phyloP scores from a whole-genome alignment of 2,329 filamentous ascomycete species.

The Stemphylium vesicarium region DNA sequence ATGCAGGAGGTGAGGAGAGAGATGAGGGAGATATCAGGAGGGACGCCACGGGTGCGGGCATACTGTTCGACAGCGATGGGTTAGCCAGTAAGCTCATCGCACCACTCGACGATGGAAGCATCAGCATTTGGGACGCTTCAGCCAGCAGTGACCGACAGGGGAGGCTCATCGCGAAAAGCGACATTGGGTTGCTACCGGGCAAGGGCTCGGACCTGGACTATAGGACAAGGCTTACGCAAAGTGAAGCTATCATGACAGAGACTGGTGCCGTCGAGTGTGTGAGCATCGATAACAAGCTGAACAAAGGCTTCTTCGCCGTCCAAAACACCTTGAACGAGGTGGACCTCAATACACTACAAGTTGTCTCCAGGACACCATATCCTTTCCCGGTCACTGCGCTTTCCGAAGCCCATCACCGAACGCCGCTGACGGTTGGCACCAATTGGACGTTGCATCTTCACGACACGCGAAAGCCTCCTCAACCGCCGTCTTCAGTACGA shows the following conservation, averaged over 20 bases:
- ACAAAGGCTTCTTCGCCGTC: constrained; percentile 80
- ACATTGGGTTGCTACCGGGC: constrained; percentile 70
- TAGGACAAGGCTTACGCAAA: constrained; percentile 53
- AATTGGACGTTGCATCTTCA: constrained; percentile 81
- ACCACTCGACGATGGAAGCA: constrained; percentile 82
- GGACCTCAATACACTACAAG: constrained; percentile 74
- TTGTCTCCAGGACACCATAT: constrained; percentile 73
- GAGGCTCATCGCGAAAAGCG: constrained; percentile 69
- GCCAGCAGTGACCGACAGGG: constrained; percentile 64
- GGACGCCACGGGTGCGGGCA: constrained; percentile 75
- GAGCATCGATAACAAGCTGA: constrained; percentile 71
- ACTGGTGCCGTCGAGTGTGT: constrained; percentile 80
- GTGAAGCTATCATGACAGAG: constrained; percentile 68
- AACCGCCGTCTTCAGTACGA: constrained; percentile 19
- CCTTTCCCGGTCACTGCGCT: constrained; percentile 84
- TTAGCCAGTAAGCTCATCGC: constrained; percentile 69
- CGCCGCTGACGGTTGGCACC: constrained; percentile 84
- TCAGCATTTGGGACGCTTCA: constrained; percentile 80
- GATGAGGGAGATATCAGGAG: constrained; percentile 52
- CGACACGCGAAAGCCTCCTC: constrained; percentile 66
- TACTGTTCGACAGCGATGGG: constrained; percentile 63
- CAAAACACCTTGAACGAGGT: constrained; percentile 80
- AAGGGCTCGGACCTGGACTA: constrained; percentile 53
- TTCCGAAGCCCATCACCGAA: constrained; percentile 69
- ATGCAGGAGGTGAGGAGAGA: constrained; percentile 55